Percentiles rank a stretch among this genome's conserved stretches.
Conservation (phyloP, 345 rosid species). For the Aquilaria yunnanensis region DNA sequence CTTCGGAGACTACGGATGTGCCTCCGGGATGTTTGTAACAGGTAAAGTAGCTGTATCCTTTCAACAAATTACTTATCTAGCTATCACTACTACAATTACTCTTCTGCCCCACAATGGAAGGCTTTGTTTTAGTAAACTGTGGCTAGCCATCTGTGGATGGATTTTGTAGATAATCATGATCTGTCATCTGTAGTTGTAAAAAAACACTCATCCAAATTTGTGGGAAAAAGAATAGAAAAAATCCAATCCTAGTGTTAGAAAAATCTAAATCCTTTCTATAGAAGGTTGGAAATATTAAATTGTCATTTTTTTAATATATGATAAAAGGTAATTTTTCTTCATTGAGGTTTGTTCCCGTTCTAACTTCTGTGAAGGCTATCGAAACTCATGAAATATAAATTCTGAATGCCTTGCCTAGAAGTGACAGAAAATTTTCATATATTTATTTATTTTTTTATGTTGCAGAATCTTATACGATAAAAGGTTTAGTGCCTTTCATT, state of each 20-base stretch:
- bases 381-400: neutral
- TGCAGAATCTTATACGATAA: conserved; percentile 86
- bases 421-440: conserved; percentile 3
- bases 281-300: too few species aligned
- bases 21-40: conserved; percentile 96
- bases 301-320: neutral
- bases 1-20: conserved; percentile 97
- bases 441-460: neutral
- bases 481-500: conserved; percentile 88
- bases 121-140: too few species aligned
- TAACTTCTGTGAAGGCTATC: neutral
- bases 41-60: conserved; percentile 35
- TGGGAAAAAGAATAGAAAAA: too few species aligned
- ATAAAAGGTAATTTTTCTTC: neutral
- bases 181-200: too few species aligned
- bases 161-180: too few species aligned
- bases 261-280: too few species aligned
- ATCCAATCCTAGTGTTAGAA: too few species aligned
- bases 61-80: neutral
- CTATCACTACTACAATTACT: too few species aligned
- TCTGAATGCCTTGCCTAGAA: neutral
- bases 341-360: conserved; percentile 1
- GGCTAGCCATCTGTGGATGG: too few species aligned
- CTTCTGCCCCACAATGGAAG: too few species aligned
- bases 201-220: too few species aligned